Evolutionary conservation across 177 flowering plant species (phyloP), one percentile per base, ranked within the genome.

Genomic region (Vitis hybrid): DNA sequence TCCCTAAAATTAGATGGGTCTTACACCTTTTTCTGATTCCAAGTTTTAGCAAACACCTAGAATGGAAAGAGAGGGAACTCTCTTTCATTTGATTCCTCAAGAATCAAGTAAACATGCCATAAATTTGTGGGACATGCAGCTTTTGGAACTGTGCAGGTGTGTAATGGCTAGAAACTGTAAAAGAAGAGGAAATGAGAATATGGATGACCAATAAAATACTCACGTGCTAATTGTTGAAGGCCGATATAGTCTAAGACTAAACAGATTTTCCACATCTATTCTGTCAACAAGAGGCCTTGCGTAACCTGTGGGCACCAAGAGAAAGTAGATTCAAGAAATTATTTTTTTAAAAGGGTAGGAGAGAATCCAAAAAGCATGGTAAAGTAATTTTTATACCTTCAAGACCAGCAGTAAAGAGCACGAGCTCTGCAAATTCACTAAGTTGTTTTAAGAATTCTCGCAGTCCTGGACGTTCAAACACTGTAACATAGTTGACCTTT

Each of bases 251-350:
- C 99, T 92, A 72, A 64, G 86, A 69, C 88, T 68, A 76, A 95
- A 83, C 60, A 79, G 73, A 64, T 88, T 90, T 52, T 81, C 87
- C 21, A 18, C 64, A 64, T 95, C 99, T 76, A 95, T 91, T 72
- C 82, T 87, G 76, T 95, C 99, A 79, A 95, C 96, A 70, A 95
- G 97, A 39, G 99, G 98, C 58, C 93, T 88, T 60, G 99, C 99
- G 85, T 95, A 95, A 55, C 96, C 99, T 95, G 84, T 51, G 23
- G 15, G 34, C 13, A 67, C 12, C 23, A 18, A 60, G 45, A 70
- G 26, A 45, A 15, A 9, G 65, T 12, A 39, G 45, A 39, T 39
- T 39, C 45, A 39, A 39, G 8, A 39, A 39, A 39, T 39, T 39
- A 39, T 39, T 4, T 39, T 39, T 39, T 6, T 1, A 26, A 26